Evolutionary conservation across 371 early-diverging fungal species (phyloP).

Genomic region (Phascolomyces articulosus): DNA sequence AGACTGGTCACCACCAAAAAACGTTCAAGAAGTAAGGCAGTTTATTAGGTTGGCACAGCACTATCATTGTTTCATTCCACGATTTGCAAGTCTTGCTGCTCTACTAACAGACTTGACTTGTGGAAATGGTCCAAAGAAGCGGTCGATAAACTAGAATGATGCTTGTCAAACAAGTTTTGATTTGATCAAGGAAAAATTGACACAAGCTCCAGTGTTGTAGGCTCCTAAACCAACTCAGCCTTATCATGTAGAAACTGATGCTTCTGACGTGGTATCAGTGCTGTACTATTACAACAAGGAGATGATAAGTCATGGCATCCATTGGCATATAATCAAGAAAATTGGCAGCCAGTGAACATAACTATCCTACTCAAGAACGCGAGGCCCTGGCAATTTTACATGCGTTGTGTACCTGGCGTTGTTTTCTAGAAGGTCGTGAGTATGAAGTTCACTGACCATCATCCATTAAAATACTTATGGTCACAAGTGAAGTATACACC

Average conservation of each 20-base stretch:
- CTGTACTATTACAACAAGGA: conserved; percentile 22
- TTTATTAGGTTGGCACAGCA: conserved; percentile 35
- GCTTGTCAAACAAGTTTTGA: too few species aligned
- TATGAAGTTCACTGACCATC: conserved; percentile 30
- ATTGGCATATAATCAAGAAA: conserved; percentile 23
- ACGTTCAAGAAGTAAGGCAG: conserved; percentile 32
- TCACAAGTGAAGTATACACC: conserved; percentile 10
- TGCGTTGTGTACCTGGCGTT: conserved; percentile 34
- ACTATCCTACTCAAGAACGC: conserved; percentile 41
- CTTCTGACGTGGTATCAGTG: conserved; percentile 30
- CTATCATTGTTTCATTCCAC: conserved; percentile 33
- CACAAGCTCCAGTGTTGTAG: too few species aligned
- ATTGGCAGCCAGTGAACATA: conserved; percentile 9
- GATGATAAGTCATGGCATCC: conserved; percentile 7
- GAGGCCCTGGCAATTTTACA: conserved; percentile 39
- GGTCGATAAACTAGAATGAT: too few species aligned
- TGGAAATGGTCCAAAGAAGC: too few species aligned
- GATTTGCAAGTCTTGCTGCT: too few species aligned
- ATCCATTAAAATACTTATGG: conserved; percentile 21
- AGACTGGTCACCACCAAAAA: conserved; percentile 40
- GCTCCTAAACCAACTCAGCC: too few species aligned
- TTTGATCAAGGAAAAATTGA: too few species aligned
- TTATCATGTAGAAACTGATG: conserved; percentile 43
- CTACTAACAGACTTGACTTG: too few species aligned
- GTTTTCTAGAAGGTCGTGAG: conserved; percentile 24